A percentile compares a stretch with the other conserved stretches of the same genome.
These are phyloP conservation scores for Taiwanofungus camphoratus DNA, from an alignment of 1,284 basidiomycete species.

Conservation along the genomic window DNA sequence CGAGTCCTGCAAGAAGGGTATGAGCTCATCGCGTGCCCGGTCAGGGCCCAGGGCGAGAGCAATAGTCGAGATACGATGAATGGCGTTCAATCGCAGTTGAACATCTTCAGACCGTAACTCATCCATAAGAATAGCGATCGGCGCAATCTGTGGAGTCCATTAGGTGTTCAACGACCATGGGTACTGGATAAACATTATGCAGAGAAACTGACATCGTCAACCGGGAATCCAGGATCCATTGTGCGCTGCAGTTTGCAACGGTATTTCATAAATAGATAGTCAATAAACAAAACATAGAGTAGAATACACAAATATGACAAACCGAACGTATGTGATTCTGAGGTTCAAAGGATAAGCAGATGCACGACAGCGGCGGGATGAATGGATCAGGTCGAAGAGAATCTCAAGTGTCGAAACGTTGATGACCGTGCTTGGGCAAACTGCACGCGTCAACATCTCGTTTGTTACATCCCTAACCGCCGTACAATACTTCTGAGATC, in stretches of 20 bases:
- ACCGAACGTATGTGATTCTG: background rate
- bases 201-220: conserved; percentile 47
- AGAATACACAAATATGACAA: background rate
- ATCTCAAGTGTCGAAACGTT: too few relatives aligned
- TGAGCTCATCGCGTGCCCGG: conserved; percentile 92
- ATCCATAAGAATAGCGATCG: conserved; percentile 89
- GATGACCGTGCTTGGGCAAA: conserved; percentile 23
- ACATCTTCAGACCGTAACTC: conserved; percentile 97
- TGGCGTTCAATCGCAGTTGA: conserved; percentile 89
- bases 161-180: background rate
- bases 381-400: conserved; percentile 17
- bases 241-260: conserved; percentile 12
- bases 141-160: conserved; percentile 54
- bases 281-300: background rate
- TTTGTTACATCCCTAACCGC: too few relatives aligned
- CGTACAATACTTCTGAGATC: too few relatives aligned
- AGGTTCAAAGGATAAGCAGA: background rate
- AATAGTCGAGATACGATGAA: conserved; percentile 97
- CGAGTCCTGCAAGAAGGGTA: conserved; percentile 96
- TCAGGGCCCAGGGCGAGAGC: conserved; percentile 95
- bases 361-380: conserved; percentile 10
- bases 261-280: background rate
- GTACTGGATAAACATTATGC: conserved; percentile 12
- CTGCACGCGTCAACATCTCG: too few relatives aligned
- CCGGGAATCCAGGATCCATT: conserved; percentile 59